Percentiles rank a stretch among this genome's conserved stretches.
Evolutionary conservation across 495 filamentous ascomycete species (phyloP).

Genomic region (Alectoria sarmentosa): DNA sequence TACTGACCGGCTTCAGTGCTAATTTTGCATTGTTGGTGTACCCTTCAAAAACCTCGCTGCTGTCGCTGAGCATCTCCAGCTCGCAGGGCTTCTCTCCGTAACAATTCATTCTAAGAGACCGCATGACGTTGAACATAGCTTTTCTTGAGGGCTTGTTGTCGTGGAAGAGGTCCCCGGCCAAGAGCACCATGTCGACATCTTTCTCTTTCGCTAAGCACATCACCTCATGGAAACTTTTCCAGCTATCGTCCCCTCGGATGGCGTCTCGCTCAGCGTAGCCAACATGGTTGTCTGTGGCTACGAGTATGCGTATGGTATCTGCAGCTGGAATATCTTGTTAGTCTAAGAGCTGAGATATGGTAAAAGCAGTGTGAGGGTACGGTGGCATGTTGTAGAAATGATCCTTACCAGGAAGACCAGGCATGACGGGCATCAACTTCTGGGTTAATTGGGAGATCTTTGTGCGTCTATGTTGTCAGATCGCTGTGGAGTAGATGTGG

Average conservation of each 20-base stretch:
- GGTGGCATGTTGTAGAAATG: background rate
- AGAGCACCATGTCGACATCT: conserved; percentile 94
- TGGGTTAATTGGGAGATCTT: background rate
- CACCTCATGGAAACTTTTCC: conserved; percentile 91
- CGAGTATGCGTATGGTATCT: conserved; percentile 91
- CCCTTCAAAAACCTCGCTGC: conserved; percentile 76
- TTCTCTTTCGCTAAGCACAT: conserved; percentile 81
- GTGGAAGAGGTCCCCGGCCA: conserved; percentile 94
- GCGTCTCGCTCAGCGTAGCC: conserved; percentile 91
- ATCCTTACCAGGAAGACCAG: conserved; percentile 18
- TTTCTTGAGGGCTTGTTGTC: conserved; percentile 98
- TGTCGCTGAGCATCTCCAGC: conserved; percentile 90
- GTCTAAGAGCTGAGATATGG: background rate
- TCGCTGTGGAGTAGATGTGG: background rate
- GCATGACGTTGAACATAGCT: conserved; percentile 95
- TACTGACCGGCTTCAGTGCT: background rate
- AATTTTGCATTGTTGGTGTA: conserved; percentile 14
- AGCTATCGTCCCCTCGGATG: conserved; percentile 92
- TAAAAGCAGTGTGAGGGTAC: background rate
- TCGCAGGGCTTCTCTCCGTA: conserved; percentile 93
- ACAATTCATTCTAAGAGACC: conserved; percentile 84
- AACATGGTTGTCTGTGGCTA: conserved; percentile 95
- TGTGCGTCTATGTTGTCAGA: background rate
- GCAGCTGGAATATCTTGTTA: conserved; percentile 42
- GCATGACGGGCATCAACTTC: conserved; percentile 11